Percentiles rank a stretch among this genome's conserved stretches.
Evolutionary conservation across 768 basidiomycete genomes (phyloP).

Genomic region (Mycena pura): DNA sequence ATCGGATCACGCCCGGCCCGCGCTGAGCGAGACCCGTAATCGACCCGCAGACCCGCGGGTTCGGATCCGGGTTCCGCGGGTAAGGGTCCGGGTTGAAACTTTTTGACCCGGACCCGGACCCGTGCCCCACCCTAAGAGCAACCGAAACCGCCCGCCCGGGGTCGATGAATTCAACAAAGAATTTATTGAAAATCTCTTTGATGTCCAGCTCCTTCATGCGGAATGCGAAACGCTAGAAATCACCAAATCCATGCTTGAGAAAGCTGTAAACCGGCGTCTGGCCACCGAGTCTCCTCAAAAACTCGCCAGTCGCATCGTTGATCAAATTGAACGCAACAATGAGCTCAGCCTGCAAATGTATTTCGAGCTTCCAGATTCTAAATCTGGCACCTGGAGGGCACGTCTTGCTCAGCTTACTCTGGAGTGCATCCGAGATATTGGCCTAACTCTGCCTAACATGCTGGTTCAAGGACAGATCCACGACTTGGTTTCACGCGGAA

Average conservation of each 20-base stretch:
- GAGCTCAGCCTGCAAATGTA: slow-evolving; percentile 10
- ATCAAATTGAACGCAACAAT: slow-evolving; percentile 8
- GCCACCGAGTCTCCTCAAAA: neutral
- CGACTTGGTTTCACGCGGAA: neutral
- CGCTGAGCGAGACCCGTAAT: no score
- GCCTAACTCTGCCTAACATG: neutral
- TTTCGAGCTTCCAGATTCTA: neutral
- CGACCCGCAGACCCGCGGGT: no score
- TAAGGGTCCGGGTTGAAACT: no score
- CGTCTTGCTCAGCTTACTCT: neutral
- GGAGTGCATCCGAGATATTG: neutral
- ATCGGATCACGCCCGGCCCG: no score
- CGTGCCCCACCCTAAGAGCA: no score
- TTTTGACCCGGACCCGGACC: no score
- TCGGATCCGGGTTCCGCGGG: no score
- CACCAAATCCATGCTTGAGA: neutral
- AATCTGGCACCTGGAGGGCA: neutral
- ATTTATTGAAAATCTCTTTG: neutral
- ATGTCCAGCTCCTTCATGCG: neutral
- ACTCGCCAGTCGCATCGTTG: neutral
- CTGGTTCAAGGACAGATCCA: neutral
- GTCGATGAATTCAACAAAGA: neutral
- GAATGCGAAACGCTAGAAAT: neutral
- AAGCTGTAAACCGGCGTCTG: neutral
- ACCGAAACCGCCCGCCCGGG: no score